phyloP scores from a whole-genome alignment of 305 asterid genomes.

The Fraxinus paxiana region DNA sequence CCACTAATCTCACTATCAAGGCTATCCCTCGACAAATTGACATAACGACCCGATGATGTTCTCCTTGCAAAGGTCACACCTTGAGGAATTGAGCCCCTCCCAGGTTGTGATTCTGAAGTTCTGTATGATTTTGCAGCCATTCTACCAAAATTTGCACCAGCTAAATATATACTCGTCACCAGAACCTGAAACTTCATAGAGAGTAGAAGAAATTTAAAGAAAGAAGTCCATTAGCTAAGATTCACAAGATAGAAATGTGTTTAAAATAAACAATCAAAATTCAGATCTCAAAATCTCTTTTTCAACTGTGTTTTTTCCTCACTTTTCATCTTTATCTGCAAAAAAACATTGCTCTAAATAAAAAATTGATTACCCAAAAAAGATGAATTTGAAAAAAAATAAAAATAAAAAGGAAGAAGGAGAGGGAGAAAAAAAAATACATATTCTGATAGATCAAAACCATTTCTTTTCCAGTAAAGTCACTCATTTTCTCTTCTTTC shows the following conservation, averaged over 20 bases:
- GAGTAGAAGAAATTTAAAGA: neutral
- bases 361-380: neutral
- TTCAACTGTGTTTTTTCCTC: neutral
- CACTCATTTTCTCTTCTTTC: constrained; percentile 15
- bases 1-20: constrained; percentile 75
- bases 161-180: constrained; percentile 28
- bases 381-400: neutral
- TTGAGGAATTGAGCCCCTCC: constrained; percentile 41
- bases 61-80: constrained; percentile 66
- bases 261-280: neutral
- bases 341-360: constrained; percentile 10
- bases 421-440: neutral
- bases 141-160: constrained; percentile 21
- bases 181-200: constrained; percentile 39
- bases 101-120: constrained; percentile 37
- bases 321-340: neutral
- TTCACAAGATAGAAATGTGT: neutral
- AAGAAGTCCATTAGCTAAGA: constrained; percentile 3
- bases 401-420: neutral
- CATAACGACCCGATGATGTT: constrained; percentile 78
- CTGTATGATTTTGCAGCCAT: constrained; percentile 70
- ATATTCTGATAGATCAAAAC: constrained; percentile 6
- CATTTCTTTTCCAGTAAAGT: constrained; percentile 26
- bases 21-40: constrained; percentile 69
- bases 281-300: neutral